Evolutionary conservation across 371 early-diverging fungal species (phyloP), one percentile per base, ranked within the genome.

Genomic region (Coemansia sp.): DNA sequence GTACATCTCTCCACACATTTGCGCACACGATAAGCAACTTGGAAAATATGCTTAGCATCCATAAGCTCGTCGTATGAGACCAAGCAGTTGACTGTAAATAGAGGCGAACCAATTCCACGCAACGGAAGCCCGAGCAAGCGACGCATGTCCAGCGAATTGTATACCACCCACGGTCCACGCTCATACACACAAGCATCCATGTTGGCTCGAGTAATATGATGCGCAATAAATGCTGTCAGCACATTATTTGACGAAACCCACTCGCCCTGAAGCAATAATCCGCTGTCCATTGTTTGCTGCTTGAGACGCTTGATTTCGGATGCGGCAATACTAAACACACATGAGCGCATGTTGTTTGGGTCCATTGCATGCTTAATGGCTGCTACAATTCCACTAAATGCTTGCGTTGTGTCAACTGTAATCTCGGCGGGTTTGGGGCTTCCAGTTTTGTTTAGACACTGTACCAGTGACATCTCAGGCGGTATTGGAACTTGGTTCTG

Each of bases 211-310:
- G 63, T 69, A 3, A 74, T 56, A 39, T 66, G 54, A 16, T 69
- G 69, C 0, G 39, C 54, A 1, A 74, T 21, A 24, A 74, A 74
- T 24, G 66, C 74, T 0, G 70, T 39, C 34, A 74, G 37, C 4
- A 56, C 74, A 51, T 55, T 69, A 52, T 69, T 69, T 10, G 66
- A 58, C 24, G 74, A 74, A 31, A 74, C 74, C 69, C 70, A 69
- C 42, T 66, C 63, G 59, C 47, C 66, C 7, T 29, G 34, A 0
- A 3, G 45, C 59, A 69, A 51, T 5, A 66, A 56, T 1, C 74
- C 70, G 60, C 74, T 69, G 4, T 40, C 48, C 39, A 21, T 55
- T 13, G 65, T 66, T n/a, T 39, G 39, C 53, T 56, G 26, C 37
- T 65, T 64, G 11, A 73, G 45, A 26, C 21, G 14, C 2, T 27